These are phyloP conservation scores for Eutrema japonicum DNA, from an alignment of 345 rosid species.

Conservation along the genomic window DNA sequence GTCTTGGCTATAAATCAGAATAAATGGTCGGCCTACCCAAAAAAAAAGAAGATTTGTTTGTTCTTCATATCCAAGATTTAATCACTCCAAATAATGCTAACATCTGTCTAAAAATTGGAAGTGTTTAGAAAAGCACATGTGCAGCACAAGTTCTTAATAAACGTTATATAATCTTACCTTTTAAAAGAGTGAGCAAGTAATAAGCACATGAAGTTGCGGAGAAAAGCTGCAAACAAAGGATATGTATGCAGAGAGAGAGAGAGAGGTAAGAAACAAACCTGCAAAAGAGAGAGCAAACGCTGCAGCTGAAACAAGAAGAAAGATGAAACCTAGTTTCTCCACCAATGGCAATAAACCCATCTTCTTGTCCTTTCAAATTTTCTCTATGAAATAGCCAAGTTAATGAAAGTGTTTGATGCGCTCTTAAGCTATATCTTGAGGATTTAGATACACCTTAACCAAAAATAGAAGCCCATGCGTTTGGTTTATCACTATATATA, in stretches of 20 bases:
- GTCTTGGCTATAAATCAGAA: slow-evolving; percentile 34
- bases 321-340: slow-evolving; percentile 52
- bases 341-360: slow-evolving; percentile 47
- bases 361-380: slow-evolving; percentile 15
- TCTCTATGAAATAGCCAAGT: not conserved
- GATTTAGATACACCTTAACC: slow-evolving; percentile 26
- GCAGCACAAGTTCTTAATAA: not conserved
- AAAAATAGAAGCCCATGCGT: slow-evolving; percentile 37
- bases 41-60: not conserved
- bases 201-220: slow-evolving; percentile 39
- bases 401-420: slow-evolving; percentile 32
- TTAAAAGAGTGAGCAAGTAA: slow-evolving; percentile 33
- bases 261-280: slow-evolving; percentile 44
- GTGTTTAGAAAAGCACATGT: slow-evolving; percentile 30
- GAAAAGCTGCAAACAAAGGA: slow-evolving; percentile 36
- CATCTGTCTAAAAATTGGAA: not conserved
- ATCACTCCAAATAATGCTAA: slow-evolving; percentile 18
- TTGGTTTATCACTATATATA: slow-evolving; percentile 41
- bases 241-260: not conserved
- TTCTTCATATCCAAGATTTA: slow-evolving; percentile 15
- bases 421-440: slow-evolving; percentile 21
- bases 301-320: slow-evolving; percentile 58
- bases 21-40: slow-evolving; percentile 59
- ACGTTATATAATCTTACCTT: slow-evolving; percentile 29
- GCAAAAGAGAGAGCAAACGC: slow-evolving; percentile 51